A percentile compares a stretch with the other conserved stretches of the same genome.
These are phyloP conservation scores for Durotheca rogersii DNA, from an alignment of 495 filamentous ascomycete species.

Conservation along the genomic window DNA sequence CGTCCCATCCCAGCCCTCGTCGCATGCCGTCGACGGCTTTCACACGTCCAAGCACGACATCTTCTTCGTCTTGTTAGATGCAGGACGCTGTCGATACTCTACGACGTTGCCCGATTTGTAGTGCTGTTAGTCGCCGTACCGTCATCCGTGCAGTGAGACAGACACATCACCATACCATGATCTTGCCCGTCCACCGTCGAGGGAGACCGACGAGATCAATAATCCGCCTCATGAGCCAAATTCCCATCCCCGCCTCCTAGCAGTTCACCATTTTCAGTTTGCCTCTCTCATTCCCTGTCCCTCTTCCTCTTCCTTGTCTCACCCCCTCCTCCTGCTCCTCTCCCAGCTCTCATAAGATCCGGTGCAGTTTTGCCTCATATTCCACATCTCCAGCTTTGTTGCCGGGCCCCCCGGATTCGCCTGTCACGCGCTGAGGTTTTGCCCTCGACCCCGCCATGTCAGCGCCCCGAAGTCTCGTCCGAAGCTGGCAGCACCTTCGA, in stretches of 20 bases:
- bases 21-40: conserved; percentile 19
- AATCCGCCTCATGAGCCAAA: background rate
- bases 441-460: conserved; percentile 10
- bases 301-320: background rate
- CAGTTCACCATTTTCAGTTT: background rate
- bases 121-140: conserved; percentile 11
- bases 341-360: background rate
- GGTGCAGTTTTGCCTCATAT: background rate
- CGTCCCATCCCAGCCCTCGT: conserved; percentile 22
- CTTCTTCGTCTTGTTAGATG: conserved; percentile 28
- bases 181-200: background rate
- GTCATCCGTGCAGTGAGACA: background rate
- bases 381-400: conserved; percentile 3
- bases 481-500: conserved; percentile 16
- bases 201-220: background rate
- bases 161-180: too few species aligned
- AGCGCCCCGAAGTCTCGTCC: conserved; percentile 17
- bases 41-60: conserved; percentile 9
- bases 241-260: background rate
- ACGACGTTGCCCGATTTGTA: too few species aligned
- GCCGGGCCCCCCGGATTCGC: conserved; percentile 18
- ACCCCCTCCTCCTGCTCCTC: background rate
- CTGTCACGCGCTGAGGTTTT: background rate
- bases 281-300: background rate
- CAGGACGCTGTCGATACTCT: conserved; percentile 4